Conservation (phyloP, 805 yeast species). For the Ogataea kodamae region DNA sequence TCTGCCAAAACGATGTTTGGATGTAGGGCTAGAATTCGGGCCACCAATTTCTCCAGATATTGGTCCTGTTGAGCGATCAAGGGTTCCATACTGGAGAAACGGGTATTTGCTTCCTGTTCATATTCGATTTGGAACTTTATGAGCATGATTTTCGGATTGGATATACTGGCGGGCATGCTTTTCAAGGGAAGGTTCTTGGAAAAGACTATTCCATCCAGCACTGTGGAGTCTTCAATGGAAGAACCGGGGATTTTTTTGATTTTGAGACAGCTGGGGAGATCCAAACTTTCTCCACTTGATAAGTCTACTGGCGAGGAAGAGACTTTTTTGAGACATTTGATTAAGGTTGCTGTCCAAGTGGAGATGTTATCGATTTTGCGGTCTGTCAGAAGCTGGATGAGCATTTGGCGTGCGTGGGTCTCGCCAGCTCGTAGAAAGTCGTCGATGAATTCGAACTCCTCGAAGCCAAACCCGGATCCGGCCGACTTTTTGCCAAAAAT, state of each 20-base stretch:
- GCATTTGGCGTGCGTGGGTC: slow-evolving; percentile 46
- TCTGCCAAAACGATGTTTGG: slow-evolving; percentile 81
- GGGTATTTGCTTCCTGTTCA: slow-evolving; percentile 44
- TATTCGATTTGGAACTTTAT: slow-evolving; percentile 90
- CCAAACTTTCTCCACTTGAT: slow-evolving; percentile 67
- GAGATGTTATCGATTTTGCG: slow-evolving; percentile 48
- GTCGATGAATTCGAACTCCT: slow-evolving; percentile 31
- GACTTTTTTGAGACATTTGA: slow-evolving; percentile 49
- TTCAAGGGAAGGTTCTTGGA: slow-evolving; percentile 80
- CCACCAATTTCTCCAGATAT: slow-evolving; percentile 75
- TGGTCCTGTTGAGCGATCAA: slow-evolving; percentile 85
- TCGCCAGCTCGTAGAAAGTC: slow-evolving; percentile 35
- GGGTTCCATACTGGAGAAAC: slow-evolving; percentile 74
- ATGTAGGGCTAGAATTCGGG: slow-evolving; percentile 66
- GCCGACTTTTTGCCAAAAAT: slow-evolving; percentile 11
- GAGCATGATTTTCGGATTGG: slow-evolving; percentile 71
- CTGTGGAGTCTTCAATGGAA: slow-evolving; percentile 50
- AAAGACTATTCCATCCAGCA: slow-evolving; percentile 77
- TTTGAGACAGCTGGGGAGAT: slow-evolving; percentile 84
- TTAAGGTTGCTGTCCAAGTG: slow-evolving; percentile 58
- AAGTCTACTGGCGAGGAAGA: slow-evolving; percentile 58
- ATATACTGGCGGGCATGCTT: slow-evolving; percentile 63
- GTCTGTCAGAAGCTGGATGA: slow-evolving; percentile 60
- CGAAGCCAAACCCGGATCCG: slow-evolving; percentile 23
- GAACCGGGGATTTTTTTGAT: slow-evolving; percentile 85